Base-by-base conservation (phyloP, 2,329 filamentous ascomycete genomes). In the Metarhizium guizhouense region DNA sequence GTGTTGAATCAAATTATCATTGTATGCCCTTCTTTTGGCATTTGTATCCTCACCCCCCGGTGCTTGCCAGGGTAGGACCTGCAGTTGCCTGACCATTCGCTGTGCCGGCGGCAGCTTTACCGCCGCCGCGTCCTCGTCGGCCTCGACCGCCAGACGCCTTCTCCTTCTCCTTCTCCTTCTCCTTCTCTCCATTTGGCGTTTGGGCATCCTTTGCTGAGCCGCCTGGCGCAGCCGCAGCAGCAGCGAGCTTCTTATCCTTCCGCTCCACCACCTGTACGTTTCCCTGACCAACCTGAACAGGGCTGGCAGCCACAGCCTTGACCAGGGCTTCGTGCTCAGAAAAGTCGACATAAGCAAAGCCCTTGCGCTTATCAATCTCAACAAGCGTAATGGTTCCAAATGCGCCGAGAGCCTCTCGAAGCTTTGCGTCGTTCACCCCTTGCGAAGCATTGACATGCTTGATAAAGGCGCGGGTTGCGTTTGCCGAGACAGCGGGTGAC, bases 311-410 rank as follows among this genome's bases (percentile, higher is more conserved):
- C 65, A 96, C 84, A 5, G 93, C 93, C 65, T 88, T 90, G 63
- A 82, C 82, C 30, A 97, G 76, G 10, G 81, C 79, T 8, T 85
- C 83, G 1, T 86, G 79, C 25, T 90, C 85, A 10, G 82, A 80
- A 72, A 96, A 97, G 60, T 96, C 89, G 43, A 95, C 86, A 67
- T 96, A 96, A 2, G 91, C 93, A 64, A 96, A 95, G 0, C 91
- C 91, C 70, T 96, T 96, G 65, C 92, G 88, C 70, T 91, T 92
- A 68, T 97, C 93, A 54, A 97, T 93, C 64, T 96, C 93, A 18
- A 96, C 89, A 61, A 84, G 87, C 0, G 82, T 82, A 49, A 96
- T 82, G 1, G 81, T 70, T 2, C 93, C 93, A 63, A 90, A 95
- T 0, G 74, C 71, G 48, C 85, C 79, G 67, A 97, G 83, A 1